Evolutionary conservation across 139 green algal genomes (phyloP).

Genomic region (Chlamydomonas eustigma): DNA sequence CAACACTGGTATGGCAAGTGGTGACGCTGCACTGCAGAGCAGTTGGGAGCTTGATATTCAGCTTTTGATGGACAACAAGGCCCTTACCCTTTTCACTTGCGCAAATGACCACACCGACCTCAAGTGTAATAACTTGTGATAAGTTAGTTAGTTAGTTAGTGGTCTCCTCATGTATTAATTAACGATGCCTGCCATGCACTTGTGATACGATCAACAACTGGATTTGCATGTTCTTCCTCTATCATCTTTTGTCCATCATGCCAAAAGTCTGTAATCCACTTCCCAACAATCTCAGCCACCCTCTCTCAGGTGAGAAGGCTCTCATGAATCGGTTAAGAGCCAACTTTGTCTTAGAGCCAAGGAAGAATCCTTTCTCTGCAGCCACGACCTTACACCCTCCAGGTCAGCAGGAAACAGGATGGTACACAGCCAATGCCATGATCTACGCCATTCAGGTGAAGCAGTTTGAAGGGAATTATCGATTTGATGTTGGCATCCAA

Average conservation of each 20-base stretch:
- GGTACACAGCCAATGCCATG: conserved; percentile 16
- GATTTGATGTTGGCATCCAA: no score
- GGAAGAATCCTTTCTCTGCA: conserved; percentile 20
- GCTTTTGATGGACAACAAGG: not conserved
- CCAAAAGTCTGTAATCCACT: no score
- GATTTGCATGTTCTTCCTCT: no score
- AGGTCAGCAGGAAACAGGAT: conserved; percentile 3
- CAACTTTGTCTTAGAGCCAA: conserved; percentile 7
- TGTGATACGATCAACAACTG: no score
- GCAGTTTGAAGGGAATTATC: not conserved
- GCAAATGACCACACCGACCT: conserved; percentile 25
- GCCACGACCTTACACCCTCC: conserved; percentile 20
- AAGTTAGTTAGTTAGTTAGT: not conserved
- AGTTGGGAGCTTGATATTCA: conserved; percentile 15
- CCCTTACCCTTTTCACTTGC: conserved; percentile 15
- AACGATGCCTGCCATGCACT: no score
- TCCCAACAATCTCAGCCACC: not conserved
- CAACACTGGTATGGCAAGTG: conserved; percentile 25
- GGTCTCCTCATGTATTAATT: no score
- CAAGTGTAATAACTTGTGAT: not conserved
- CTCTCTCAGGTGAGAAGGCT: conserved; percentile 2
- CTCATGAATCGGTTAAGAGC: conserved; percentile 3
- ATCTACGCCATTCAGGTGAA: conserved; percentile 8
- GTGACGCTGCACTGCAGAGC: conserved; percentile 3
- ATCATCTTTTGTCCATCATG: no score